Conservation (phyloP, 805 yeast genomes). For the Wickerhamomyces mucosus region DNA sequence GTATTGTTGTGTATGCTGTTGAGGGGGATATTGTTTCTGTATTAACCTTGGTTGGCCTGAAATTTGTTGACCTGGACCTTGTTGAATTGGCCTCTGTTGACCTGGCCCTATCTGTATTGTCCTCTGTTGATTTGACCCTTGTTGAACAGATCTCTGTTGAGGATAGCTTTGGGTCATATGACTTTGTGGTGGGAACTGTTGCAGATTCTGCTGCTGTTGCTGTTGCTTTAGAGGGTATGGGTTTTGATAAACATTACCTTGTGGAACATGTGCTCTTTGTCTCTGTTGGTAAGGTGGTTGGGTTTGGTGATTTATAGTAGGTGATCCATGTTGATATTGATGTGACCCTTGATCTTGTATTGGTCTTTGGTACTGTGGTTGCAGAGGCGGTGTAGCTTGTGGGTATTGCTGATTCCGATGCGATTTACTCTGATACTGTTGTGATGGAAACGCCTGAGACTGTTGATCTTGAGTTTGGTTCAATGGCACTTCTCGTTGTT, state of each 20-base stretch:
- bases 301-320: no score
- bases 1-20: conserved; percentile 4
- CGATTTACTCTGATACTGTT: conserved; percentile 2
- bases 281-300: conserved; percentile 4
- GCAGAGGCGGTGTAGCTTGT: conserved; percentile 2
- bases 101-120: neutral
- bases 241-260: conserved; percentile 3
- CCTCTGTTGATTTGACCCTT: neutral
- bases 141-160: neutral
- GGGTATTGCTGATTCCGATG: conserved; percentile 8
- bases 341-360: conserved; percentile 1
- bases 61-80: conserved; percentile 4
- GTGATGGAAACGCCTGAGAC: neutral
- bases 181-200: conserved; percentile 1
- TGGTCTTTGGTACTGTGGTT: conserved; percentile 1
- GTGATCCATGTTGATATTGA: conserved; percentile 2
- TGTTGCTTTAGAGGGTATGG: conserved; percentile 3
- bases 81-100: conserved; percentile 2
- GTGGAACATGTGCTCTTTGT: conserved; percentile 4
- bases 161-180: neutral
- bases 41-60: conserved; percentile 2
- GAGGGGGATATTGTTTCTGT: conserved; percentile 4
- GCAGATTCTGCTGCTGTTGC: conserved; percentile 3
- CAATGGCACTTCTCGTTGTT: conserved; percentile 5
- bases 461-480: conserved; percentile 1